A percentile compares a stretch with the other conserved stretches of the same genome.
Conservation (phyloP, 1,284 basidiomycete genomes). For the Sporisorium iseilematis-ciliati region DNA sequence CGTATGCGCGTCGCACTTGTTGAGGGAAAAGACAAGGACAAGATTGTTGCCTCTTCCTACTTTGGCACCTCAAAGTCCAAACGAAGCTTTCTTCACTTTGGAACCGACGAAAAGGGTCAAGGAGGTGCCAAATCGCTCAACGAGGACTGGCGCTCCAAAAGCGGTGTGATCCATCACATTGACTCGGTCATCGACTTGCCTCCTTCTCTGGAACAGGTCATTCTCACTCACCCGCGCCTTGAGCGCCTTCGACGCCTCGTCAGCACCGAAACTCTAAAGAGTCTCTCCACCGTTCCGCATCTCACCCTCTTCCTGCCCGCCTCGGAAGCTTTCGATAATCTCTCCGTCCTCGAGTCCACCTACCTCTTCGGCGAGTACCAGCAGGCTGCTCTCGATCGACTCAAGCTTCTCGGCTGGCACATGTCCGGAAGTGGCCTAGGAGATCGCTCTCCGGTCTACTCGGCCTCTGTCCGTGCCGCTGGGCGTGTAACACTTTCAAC, state of each 20-base stretch:
- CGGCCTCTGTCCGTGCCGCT: constrained; percentile 23
- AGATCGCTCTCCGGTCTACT: constrained; percentile 58
- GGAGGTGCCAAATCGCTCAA: constrained; percentile 73
- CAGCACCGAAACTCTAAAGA: constrained; percentile 61
- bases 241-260: constrained; percentile 65
- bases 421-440: constrained; percentile 60
- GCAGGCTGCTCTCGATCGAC: constrained; percentile 56
- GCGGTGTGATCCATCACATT: constrained; percentile 82
- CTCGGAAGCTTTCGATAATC: constrained; percentile 79
- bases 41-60: background rate
- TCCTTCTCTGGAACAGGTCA: constrained; percentile 73
- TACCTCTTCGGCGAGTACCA: constrained; percentile 57
- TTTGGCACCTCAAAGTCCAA: constrained; percentile 6
- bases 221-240: constrained; percentile 60
- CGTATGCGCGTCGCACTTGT: constrained; percentile 75
- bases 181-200: constrained; percentile 83
- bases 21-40: constrained; percentile 45
- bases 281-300: constrained; percentile 72
- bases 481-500: constrained; percentile 48
- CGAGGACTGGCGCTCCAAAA: constrained; percentile 73
- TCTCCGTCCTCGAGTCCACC: constrained; percentile 51
- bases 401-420: constrained; percentile 66
- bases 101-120: constrained; percentile 79
- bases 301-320: constrained; percentile 91
- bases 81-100: constrained; percentile 71